Evolutionary conservation across 108 stramenopile genomes (phyloP), one percentile per base, ranked within the genome.

Genomic region (Cyclotella sp.): DNA sequence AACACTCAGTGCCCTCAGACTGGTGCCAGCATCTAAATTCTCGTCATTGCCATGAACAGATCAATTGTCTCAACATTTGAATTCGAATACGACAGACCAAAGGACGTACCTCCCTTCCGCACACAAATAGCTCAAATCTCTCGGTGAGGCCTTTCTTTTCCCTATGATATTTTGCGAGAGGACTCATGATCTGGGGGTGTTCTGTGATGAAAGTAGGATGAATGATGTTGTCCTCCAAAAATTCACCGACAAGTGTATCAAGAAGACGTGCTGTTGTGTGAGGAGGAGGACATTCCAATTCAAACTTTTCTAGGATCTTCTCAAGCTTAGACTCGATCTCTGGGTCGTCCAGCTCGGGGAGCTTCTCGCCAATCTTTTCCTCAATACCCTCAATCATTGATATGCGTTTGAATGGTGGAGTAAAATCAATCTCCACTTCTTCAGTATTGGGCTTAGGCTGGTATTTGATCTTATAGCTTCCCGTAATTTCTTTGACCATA

Each of bases 151-250:
- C 90, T 24, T 85, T 83, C 88, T 95, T 95, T 47, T 93, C 87
- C 40, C 99, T 90, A 79, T 99, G 99, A 76, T 97, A 93, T 86
- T 99, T 99, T 76, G 98, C 98, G 34, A 99, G 84, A 22, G 99
- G 98, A 88, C 97, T 98, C 98, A 99, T 99, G 75, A 97, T 93
- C 81, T 98, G 96, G 18, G 99, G 99, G 81, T 99, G 99, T 57
- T 94, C 95, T 39, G 94, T 96, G 52, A 95, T 94, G 77, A 95
- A 95, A 15, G 94, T 95, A 29, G 93, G 93, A 70, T 95, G 89
- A 53, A 89, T 83, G 75, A 95, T 95, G 43, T 93, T 85, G 79
- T 88, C 88, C 81, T 99, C 98, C 82, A 99, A 77, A 76, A 96
- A 97, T 70, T 98, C 94, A 10, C 99, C 98, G 15, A 99, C 99